phyloP scores from a whole-genome alignment of 345 rosid genomes.

The Dovyalis caffra region DNA sequence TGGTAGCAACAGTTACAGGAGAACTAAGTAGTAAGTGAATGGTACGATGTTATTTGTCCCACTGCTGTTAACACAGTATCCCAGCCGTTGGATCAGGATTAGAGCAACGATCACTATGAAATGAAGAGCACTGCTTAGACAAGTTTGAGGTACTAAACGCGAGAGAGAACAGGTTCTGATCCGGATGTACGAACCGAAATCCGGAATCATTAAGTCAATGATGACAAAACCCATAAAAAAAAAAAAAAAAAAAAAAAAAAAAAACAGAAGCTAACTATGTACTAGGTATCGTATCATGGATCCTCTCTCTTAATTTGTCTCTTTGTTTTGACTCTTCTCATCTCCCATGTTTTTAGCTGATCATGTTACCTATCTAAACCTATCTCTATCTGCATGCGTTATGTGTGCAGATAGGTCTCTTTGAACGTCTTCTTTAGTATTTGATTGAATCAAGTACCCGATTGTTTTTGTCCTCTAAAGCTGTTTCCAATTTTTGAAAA shows the following conservation, averaged over 20 bases:
- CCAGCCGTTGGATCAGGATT: conserved; percentile 8
- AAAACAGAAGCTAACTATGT: neutral
- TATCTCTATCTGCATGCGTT: neutral
- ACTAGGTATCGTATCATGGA: too few species aligned
- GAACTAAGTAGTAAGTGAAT: too few species aligned
- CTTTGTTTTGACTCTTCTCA: neutral
- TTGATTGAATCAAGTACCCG: neutral
- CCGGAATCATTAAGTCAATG: neutral
- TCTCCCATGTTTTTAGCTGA: conserved; percentile 9
- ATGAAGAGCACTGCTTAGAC: too few species aligned
- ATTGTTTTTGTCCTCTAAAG: neutral
- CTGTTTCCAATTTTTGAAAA: neutral
- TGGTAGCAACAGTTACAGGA: too few species aligned
- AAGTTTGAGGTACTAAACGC: too few species aligned
- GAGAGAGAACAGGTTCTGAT: neutral
- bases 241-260: neutral
- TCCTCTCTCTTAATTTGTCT: neutral
- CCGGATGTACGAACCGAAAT: conserved; percentile 22
- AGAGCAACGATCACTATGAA: neutral
- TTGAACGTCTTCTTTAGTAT: neutral
- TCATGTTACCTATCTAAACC: neutral
- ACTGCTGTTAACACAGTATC: neutral
- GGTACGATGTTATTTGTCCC: too few species aligned
- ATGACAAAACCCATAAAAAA: neutral
- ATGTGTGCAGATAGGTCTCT: neutral